These are phyloP conservation scores for Saksenaea oblongispora DNA, from an alignment of 371 early-diverging fungal species.

Conservation along the genomic window DNA sequence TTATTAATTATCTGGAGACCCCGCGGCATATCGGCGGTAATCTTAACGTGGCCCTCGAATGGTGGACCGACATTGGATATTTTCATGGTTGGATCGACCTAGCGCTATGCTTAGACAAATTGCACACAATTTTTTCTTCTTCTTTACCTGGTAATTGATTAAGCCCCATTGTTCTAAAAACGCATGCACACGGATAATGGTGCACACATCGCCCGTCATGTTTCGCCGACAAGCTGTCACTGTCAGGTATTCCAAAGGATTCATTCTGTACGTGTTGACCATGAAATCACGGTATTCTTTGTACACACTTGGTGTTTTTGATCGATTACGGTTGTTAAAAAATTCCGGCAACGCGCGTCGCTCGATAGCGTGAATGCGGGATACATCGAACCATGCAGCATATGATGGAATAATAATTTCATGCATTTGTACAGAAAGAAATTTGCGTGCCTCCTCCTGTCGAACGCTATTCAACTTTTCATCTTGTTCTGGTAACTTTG, in stretches of 20 bases:
- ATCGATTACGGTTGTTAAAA: conserved; percentile 87
- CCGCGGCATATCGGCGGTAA: conserved; percentile 20
- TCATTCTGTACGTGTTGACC: conserved; percentile 94
- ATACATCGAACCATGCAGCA: conserved; percentile 92
- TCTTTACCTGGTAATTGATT: conserved; percentile 88
- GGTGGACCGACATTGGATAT: conserved; percentile 61
- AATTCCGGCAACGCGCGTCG: conserved; percentile 91
- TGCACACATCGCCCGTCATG: conserved; percentile 95
- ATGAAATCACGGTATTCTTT: conserved; percentile 97
- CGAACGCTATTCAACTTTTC: conserved; percentile 25
- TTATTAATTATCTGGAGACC: conserved; percentile 2
- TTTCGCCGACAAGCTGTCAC: conserved; percentile 96
- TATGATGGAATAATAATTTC: conserved; percentile 89
- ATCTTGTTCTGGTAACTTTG: conserved; percentile 13
- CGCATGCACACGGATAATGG: conserved; percentile 95
- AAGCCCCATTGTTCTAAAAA: conserved; percentile 97
- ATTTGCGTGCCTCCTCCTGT: conserved; percentile 67
- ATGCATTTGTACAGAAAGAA: conserved; percentile 71
- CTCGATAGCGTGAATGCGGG: conserved; percentile 87
- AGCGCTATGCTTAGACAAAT: conserved; percentile 23
- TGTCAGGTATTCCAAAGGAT: conserved; percentile 93
- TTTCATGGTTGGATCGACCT: conserved; percentile 89
- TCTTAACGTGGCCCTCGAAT: conserved; percentile 23
- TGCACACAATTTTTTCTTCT: neutral
- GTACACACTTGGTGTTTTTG: conserved; percentile 91